These are phyloP conservation scores for Leptographium radiaticola DNA, from an alignment of 2,329 filamentous ascomycete genomes.

Conservation along the genomic window DNA sequence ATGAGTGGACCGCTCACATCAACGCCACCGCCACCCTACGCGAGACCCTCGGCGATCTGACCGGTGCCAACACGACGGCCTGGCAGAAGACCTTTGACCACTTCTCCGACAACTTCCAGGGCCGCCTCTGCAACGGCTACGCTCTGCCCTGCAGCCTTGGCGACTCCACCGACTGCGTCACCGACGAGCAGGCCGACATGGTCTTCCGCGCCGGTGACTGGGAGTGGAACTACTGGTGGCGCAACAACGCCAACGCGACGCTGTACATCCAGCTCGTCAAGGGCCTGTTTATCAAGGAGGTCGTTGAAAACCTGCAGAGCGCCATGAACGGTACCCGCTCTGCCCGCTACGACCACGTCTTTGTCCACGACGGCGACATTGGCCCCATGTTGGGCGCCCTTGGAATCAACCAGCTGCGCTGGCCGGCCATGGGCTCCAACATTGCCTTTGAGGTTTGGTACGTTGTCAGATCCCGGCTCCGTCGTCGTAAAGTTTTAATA, in stretches of 20 bases:
- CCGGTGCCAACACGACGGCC: not conserved
- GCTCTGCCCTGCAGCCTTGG: constrained; percentile 1
- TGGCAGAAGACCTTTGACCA: constrained; percentile 5
- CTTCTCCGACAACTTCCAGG: constrained; percentile 6
- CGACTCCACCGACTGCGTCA: not conserved
- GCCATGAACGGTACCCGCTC: not conserved
- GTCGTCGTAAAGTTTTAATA: not conserved
- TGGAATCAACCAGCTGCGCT: not conserved
- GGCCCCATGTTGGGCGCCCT: constrained; percentile 3
- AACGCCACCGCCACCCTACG: not conserved
- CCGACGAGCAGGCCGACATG: not conserved
- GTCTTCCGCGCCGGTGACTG: constrained; percentile 6
- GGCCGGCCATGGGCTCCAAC: constrained; percentile 4
- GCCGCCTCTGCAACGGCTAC: constrained; percentile 4
- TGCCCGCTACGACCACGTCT: not conserved
- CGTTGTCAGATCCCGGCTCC: not conserved
- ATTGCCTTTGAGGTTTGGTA: constrained; percentile 3
- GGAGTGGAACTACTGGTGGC: constrained; percentile 5
- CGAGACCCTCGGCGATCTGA: not conserved
- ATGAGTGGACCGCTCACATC: not conserved
- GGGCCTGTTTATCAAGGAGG: constrained; percentile 4
- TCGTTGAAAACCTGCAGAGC: not conserved
- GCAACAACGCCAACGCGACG: not conserved
- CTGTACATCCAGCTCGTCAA: not conserved
- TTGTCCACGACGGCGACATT: constrained; percentile 3